Evolutionary conservation across 164 flowering plant species (phyloP).

Genomic region (Dillenia turbinata): DNA sequence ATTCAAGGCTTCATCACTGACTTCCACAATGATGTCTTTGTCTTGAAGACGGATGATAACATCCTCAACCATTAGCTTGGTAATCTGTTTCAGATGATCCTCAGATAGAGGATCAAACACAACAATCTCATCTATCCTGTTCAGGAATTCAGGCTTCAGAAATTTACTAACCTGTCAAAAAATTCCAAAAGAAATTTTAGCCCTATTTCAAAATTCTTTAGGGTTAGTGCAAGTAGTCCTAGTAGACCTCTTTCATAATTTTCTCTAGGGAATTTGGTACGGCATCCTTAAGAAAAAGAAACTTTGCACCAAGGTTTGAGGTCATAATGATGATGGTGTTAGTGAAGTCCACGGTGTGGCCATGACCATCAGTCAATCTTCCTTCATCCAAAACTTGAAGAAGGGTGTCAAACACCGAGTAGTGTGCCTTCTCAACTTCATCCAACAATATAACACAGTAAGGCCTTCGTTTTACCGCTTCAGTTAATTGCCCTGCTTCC

Average conservation of each 20-base stretch:
- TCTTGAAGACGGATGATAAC: slow-evolving; percentile 77
- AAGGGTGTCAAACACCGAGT: slow-evolving; percentile 16
- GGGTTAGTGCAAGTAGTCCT: slow-evolving; percentile 4
- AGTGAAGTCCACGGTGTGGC: slow-evolving; percentile 20
- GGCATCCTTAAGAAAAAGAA: slow-evolving; percentile 54
- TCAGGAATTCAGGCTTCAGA: slow-evolving; percentile 78
- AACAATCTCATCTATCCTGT: slow-evolving; percentile 85
- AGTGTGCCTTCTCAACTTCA: slow-evolving; percentile 28
- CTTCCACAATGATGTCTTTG: slow-evolving; percentile 77
- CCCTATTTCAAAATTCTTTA: too few relatives aligned
- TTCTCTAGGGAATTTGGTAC: slow-evolving; percentile 64
- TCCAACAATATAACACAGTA: slow-evolving; percentile 19
- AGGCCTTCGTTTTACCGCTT: slow-evolving; percentile 13
- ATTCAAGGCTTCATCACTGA: slow-evolving; percentile 75
- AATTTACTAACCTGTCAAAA: slow-evolving; percentile 34
- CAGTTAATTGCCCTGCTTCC: slow-evolving; percentile 25
- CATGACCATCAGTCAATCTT: slow-evolving; percentile 20
- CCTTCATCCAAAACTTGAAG: slow-evolving; percentile 31
- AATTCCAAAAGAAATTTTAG: too few relatives aligned
- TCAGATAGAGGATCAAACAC: slow-evolving; percentile 83
- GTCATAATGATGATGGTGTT: slow-evolving; percentile 24
- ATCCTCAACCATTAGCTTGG: slow-evolving; percentile 75
- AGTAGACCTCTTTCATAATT: slow-evolving; percentile 84
- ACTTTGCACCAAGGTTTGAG: slow-evolving; percentile 50
- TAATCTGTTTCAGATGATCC: slow-evolving; percentile 69